These are phyloP conservation scores for Solanum chmielewskii DNA, from an alignment of 257 asterid genomes.

Conservation along the genomic window DNA sequence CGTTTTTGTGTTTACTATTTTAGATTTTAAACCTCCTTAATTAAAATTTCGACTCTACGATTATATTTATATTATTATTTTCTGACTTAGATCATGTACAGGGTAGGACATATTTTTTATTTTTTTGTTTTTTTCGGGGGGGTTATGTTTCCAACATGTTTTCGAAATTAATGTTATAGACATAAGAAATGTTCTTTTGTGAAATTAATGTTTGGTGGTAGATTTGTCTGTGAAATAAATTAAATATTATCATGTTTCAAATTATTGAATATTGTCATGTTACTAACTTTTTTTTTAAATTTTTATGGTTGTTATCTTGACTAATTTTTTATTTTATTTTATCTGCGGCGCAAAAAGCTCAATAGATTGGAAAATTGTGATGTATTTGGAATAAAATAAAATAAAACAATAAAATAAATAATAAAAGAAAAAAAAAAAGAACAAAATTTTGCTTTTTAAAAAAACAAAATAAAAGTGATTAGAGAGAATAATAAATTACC, in stretches of 20 bases:
- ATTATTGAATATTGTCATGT: neutral
- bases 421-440: neutral
- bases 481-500: neutral
- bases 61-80: neutral
- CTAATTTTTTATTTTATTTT: neutral
- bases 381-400: neutral
- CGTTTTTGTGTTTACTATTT: too few relatives aligned
- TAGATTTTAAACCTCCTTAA: too few relatives aligned
- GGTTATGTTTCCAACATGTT: slow-evolving; percentile 1
- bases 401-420: neutral
- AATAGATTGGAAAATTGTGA: neutral
- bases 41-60: too few relatives aligned
- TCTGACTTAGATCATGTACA: neutral
- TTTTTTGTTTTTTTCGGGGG: neutral
- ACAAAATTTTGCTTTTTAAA: neutral
- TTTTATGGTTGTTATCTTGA: neutral
- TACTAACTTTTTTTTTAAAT: neutral
- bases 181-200: neutral
- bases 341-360: neutral
- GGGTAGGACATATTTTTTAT: neutral
- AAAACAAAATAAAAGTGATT: neutral
- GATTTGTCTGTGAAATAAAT: neutral
- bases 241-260: neutral
- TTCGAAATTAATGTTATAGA: neutral
- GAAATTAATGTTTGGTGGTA: slow-evolving; percentile 1